Percentiles rank a stretch among this genome's conserved stretches.
Evolutionary conservation across 2,329 filamentous ascomycete species (phyloP).

Genomic region (Pseudopyricularia javanii): DNA sequence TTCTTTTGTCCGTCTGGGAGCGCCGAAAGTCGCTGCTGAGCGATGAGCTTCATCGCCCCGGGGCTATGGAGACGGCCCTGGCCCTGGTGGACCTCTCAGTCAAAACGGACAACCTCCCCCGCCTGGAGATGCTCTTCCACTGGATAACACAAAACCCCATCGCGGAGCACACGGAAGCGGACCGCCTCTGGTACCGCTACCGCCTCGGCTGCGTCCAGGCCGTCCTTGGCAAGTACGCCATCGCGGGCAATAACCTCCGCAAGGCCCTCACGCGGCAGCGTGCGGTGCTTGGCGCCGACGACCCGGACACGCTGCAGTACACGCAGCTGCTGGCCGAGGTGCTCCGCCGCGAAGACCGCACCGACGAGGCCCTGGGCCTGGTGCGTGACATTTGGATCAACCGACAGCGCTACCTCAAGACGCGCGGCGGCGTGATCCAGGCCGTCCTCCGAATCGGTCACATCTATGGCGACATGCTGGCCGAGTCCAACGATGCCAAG

Average conservation of each 20-base stretch:
- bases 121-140: slow-evolving; percentile 2
- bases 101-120: slow-evolving; percentile 1
- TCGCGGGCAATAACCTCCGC: slow-evolving; percentile 2
- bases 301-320: slow-evolving; percentile 4
- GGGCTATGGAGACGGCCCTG: slow-evolving; percentile 3
- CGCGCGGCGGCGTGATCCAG: neutral
- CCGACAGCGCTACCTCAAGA: neutral
- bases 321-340: slow-evolving; percentile 5
- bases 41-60: neutral
- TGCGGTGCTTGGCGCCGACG: slow-evolving; percentile 1
- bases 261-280: neutral
- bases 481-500: slow-evolving; percentile 2
- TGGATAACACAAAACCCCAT: slow-evolving; percentile 4
- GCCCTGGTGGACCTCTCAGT: slow-evolving; percentile 2
- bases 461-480: slow-evolving; percentile 3
- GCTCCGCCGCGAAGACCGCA: neutral
- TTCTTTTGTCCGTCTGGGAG: slow-evolving; percentile 4
- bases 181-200: slow-evolving; percentile 3
- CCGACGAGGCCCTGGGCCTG: neutral
- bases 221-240: slow-evolving; percentile 1
- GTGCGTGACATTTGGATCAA: slow-evolving; percentile 1
- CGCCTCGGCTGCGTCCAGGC: slow-evolving; percentile 4
- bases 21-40: neutral
- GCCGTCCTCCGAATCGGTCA: slow-evolving; percentile 3
- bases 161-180: neutral